Conservation (phyloP, 2,329 filamentous ascomycete species). For the Hysterium pulicare region DNA sequence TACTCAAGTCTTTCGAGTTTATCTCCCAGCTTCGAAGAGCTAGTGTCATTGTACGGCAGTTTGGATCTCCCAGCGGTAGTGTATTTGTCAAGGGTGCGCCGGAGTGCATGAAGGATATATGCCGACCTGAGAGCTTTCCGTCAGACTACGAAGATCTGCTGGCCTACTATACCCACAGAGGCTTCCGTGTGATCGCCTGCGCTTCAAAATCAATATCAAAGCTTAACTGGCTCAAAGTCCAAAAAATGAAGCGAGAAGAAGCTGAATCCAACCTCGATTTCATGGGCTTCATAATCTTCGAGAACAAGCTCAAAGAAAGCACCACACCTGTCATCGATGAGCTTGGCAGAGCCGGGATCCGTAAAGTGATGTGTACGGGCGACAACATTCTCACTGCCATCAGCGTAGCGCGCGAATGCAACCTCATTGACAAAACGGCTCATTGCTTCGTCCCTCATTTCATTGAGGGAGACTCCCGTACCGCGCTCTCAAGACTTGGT, state of each 20-base stretch:
- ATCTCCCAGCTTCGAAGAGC: conserved; percentile 87
- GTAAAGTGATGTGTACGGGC: conserved; percentile 93
- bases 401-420: conserved; percentile 88
- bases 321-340: conserved; percentile 80
- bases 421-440: conserved; percentile 72
- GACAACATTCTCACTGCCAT: conserved; percentile 98
- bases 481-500: conserved; percentile 67
- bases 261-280: conserved; percentile 84
- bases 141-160: conserved; percentile 85
- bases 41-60: conserved; percentile 87
- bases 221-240: conserved; percentile 88
- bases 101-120: conserved; percentile 94
- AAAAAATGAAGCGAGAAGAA: conserved; percentile 86
- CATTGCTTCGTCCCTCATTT: conserved; percentile 95
- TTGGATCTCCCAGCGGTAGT: conserved; percentile 77
- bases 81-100: conserved; percentile 96
- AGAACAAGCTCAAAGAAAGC: conserved; percentile 93
- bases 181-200: conserved; percentile 94
- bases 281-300: conserved; percentile 94
- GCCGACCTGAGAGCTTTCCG: conserved; percentile 77
- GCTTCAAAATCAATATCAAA: conserved; percentile 85
- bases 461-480: conserved; percentile 69
- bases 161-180: conserved; percentile 88
- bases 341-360: conserved; percentile 76
- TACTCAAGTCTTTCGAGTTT: conserved; percentile 90